These are phyloP conservation scores for Aspergillus candidus DNA, from an alignment of 2,329 filamentous ascomycete species.

Conservation along the genomic window DNA sequence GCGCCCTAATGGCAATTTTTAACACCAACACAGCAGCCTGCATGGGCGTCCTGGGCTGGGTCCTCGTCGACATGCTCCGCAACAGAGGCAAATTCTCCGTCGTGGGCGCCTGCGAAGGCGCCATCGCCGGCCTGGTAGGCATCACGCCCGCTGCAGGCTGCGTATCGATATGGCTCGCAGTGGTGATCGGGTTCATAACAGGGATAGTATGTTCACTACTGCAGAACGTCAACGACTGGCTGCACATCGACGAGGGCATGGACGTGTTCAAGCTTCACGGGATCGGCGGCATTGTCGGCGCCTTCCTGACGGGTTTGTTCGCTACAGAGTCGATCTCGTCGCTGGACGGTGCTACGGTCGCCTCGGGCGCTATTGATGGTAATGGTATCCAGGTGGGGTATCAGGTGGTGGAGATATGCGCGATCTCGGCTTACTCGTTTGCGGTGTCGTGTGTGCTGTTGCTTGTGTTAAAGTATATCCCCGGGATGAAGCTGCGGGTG, in stretches of 20 bases:
- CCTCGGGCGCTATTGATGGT: conserved; percentile 49
- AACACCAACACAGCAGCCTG: conserved; percentile 54
- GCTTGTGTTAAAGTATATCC: conserved; percentile 49
- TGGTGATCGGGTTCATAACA: conserved; percentile 52
- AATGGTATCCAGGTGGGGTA: conserved; percentile 51
- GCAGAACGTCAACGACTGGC: conserved; percentile 49
- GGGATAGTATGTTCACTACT: conserved; percentile 46
- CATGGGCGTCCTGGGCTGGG: conserved; percentile 51
- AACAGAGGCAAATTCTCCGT: conserved; percentile 50
- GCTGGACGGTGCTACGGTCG: conserved; percentile 46
- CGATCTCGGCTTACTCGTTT: conserved; percentile 51
- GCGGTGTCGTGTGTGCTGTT: conserved; percentile 48
- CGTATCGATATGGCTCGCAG: conserved; percentile 49
- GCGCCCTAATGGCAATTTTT: conserved; percentile 51
- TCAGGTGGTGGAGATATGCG: conserved; percentile 52
- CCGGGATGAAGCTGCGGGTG: conserved; percentile 50
- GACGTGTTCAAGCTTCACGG: conserved; percentile 57
- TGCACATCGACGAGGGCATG: conserved; percentile 53
- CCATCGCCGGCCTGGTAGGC: conserved; percentile 56
- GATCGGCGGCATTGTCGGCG: conserved; percentile 52
- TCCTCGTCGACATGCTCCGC: conserved; percentile 48
- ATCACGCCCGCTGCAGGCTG: conserved; percentile 53
- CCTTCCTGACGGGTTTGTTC: conserved; percentile 55
- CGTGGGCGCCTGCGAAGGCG: conserved; percentile 53
- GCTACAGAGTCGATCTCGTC: conserved; percentile 38